phyloP scores from a whole-genome alignment of 768 basidiomycete species.

The Austroboletus festivus region DNA sequence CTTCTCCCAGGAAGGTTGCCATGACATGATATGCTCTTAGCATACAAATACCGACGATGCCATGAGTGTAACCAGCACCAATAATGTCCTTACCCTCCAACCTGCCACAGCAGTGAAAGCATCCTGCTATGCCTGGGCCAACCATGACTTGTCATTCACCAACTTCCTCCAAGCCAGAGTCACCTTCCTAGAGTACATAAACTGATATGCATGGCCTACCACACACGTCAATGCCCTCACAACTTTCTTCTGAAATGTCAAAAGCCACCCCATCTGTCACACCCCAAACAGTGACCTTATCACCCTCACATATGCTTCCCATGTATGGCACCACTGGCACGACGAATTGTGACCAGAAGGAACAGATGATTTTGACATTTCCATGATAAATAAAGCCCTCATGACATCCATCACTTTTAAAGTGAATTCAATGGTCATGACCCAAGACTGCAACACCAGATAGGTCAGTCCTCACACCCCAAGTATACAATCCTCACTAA shows the following conservation, averaged over 20 bases:
- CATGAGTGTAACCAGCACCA: slow-evolving; percentile 6
- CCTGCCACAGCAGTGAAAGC: slow-evolving; percentile 15
- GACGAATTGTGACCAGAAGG: not conserved
- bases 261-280: not conserved
- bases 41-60: slow-evolving; percentile 1
- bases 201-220: not conserved
- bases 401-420: not conserved
- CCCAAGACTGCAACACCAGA: too few species aligned
- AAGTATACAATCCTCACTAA: too few species aligned
- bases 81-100: slow-evolving; percentile 7
- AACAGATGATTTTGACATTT: slow-evolving; percentile 2
- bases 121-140: slow-evolving; percentile 5
- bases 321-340: slow-evolving; percentile 2
- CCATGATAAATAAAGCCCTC: not conserved
- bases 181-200: not conserved
- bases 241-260: slow-evolving; percentile 5
- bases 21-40: not conserved
- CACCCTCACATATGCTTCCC: not conserved
- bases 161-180: slow-evolving; percentile 20
- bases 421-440: too few species aligned
- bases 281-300: not conserved
- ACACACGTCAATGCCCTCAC: not conserved
- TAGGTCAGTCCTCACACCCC: too few species aligned
- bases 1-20: slow-evolving; percentile 4
- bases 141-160: slow-evolving; percentile 17